Evolutionary conservation across 179 eudicot genomes (phyloP), one percentile per base, ranked within the genome.

Genomic region (Heliamphora pulchella): DNA sequence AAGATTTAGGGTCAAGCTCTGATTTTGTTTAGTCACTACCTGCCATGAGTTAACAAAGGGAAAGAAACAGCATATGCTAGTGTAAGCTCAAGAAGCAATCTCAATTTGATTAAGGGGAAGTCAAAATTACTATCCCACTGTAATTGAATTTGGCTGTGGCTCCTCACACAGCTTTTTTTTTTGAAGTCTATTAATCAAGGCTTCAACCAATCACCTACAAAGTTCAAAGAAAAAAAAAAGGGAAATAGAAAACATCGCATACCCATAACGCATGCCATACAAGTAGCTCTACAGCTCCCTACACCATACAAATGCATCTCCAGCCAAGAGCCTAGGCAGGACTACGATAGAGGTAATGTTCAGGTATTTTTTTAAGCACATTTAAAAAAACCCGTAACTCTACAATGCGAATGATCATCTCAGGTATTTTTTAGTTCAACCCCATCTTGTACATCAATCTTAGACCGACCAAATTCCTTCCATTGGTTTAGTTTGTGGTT

Each of bases 21-120:
- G 86, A 79, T 87, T 85, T 55, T 77, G 84, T 81, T 87, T 88
- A 65, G 99, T 96, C 77, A 96, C 87, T 78, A 96, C 89, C 99
- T 96, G 90, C 77, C 70, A 83, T 20, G 61, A 65, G 54, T 79
- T 80, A 8, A 80, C 5, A 51, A 61, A n/a, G 46, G 50, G 58
- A 17, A 54, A 53, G n/a, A 53, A 13, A 50, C 50, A 31, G 18
- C 47, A 43, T 66, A 70, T 59, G 17, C 17, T 61, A 57, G 4
- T 54, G 77, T 31, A 55, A 74, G 64, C 41, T 43, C 68, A 18
- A 43, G 68, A 63, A 63, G 22, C 11, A 53, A 75, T 75, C 22
- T 75, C 48, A 55, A 41, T 75, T 41, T 15, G 47, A 53, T 57
- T 4, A 10, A 20, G 48, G 2, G 57, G 20, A 31, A 31, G 31